Base-by-base conservation (phyloP, 2,329 filamentous ascomycete species). In the Phialophora expanda region DNA sequence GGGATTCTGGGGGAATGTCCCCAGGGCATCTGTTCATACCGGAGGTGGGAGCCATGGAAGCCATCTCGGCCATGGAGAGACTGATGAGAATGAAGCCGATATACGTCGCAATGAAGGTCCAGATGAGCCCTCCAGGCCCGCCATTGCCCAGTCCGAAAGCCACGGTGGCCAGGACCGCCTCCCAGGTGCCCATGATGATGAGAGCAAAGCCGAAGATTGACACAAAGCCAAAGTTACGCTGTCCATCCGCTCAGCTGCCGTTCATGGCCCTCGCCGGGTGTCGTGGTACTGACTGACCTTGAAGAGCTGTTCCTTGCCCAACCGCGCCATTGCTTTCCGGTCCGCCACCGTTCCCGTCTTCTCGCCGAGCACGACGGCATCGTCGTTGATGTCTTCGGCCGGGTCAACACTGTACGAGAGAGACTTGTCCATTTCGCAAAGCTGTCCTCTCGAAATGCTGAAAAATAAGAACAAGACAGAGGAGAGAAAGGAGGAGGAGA, bases 81-180 rank as follows among this genome's bases (percentile, higher is more conserved):
- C 76, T 76, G 44, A 80, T 77, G 3, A 77, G 58, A 1, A 78
- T 69, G 51, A 80, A 77, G 0, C 83, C 83, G 26, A 79, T 69
- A 77, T 80, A 82, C 7, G 78, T 78, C 46, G 82, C 73, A 2
- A 85, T 64, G 62, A 81, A 85, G 2, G 82, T 79, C 77, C 83
- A 87, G 55, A 87, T 80, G 3, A 85, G 76, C 20, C 83, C 83
- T 4, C 80, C 83, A 0, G 82, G 80, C 8, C 84, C 84, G 11
- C 84, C 84, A 69, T 85, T 84, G 24, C 73, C 75, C 28, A 72
- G 50, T 26, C 66, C 63, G 41, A 72, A 70, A 12, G 56, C 54
- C 5, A 73, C 75, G 26, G 67, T 80, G 74, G 77, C 77, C 38
- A 81, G 73, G 30, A 79, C 74, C 22, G 76, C 75, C 70, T 80